Conservation (phyloP, 495 filamentous ascomycete species). For the Penicillium robsamsonii region DNA sequence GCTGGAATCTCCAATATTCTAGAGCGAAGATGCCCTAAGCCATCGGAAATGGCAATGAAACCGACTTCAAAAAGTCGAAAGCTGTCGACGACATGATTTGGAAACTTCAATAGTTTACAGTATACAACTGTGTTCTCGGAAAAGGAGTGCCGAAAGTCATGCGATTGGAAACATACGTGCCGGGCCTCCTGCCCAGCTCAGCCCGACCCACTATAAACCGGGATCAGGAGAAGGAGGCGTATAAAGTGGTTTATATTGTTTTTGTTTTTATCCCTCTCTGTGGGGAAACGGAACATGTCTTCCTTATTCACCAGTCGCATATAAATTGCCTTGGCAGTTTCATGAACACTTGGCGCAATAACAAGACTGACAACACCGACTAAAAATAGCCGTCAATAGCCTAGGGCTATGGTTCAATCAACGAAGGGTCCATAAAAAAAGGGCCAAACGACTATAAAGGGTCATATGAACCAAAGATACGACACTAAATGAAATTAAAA, state of each 20-base stretch:
- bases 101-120: no score
- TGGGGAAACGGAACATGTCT: neutral
- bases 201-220: neutral
- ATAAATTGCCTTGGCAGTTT: neutral
- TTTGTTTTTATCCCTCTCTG: neutral
- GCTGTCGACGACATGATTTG: no score
- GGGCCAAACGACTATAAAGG: neutral
- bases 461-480: neutral
- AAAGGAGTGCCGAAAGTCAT: no score
- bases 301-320: neutral
- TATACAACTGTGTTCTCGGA: no score
- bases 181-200: neutral
- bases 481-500: neutral
- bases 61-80: no score
- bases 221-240: neutral
- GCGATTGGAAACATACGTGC: neutral
- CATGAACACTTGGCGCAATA: neutral
- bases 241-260: neutral
- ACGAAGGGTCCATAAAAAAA: neutral
- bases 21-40: no score
- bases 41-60: no score
- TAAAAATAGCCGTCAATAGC: neutral
- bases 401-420: neutral
- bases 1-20: no score
- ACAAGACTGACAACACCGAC: neutral